Evolutionary conservation across 495 filamentous ascomycete species (phyloP).

Genomic region (Penicillium argentinense): DNA sequence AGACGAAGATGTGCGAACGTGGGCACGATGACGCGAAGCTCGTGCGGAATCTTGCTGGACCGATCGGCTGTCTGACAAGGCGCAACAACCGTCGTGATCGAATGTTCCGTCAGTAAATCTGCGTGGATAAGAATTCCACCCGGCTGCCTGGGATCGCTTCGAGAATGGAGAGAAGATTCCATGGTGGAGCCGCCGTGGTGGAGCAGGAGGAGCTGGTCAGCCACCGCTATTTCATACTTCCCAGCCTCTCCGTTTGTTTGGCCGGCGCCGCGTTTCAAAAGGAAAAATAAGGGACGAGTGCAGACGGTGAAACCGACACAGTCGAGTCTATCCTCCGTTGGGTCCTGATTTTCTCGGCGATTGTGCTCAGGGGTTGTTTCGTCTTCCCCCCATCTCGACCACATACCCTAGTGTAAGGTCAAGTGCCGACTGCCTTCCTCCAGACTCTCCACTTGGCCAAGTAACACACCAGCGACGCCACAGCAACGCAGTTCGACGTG

Average conservation of each 20-base stretch:
- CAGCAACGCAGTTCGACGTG: constrained; percentile 33
- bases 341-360: too few relatives aligned
- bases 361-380: too few relatives aligned
- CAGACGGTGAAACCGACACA: too few relatives aligned
- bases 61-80: too few relatives aligned
- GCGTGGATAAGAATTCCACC: too few relatives aligned
- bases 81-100: too few relatives aligned
- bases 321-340: too few relatives aligned
- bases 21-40: constrained; percentile 14
- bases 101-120: too few relatives aligned
- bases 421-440: too few relatives aligned
- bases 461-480: constrained; percentile 24
- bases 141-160: not conserved
- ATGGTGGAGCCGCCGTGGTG: constrained; percentile 19
- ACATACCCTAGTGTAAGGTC: too few relatives aligned
- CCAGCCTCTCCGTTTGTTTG: constrained; percentile 29
- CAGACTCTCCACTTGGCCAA: constrained; percentile 1
- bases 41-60: too few relatives aligned
- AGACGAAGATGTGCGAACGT: constrained; percentile 10
- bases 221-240: constrained; percentile 29
- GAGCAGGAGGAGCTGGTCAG: constrained; percentile 21
- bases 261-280: constrained; percentile 6
- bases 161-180: constrained; percentile 14
- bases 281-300: constrained; percentile 4
- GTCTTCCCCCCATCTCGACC: too few relatives aligned